These are phyloP conservation scores for Colletotrichum spinosum DNA, from an alignment of 2,329 filamentous ascomycete genomes.

Conservation along the genomic window DNA sequence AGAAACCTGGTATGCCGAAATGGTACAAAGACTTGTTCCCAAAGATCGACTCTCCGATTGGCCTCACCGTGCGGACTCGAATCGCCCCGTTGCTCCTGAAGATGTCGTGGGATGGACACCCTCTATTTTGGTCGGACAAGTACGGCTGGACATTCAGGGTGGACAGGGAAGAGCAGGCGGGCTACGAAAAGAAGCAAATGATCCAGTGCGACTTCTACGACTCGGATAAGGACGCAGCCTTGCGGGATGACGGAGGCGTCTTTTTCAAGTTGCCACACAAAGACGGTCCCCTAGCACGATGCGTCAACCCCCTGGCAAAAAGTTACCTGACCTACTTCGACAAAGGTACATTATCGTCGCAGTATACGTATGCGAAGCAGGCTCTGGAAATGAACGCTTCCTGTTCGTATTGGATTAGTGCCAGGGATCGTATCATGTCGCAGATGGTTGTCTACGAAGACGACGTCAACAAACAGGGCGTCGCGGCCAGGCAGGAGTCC, in stretches of 20 bases:
- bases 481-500: too few species aligned
- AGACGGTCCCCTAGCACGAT: slow-evolving; percentile 87
- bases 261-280: slow-evolving; percentile 98
- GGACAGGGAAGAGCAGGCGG: slow-evolving; percentile 67
- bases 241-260: slow-evolving; percentile 73
- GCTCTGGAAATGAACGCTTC: slow-evolving; percentile 98
- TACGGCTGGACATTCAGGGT: slow-evolving; percentile 95
- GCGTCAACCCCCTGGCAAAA: slow-evolving; percentile 90
- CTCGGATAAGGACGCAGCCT: slow-evolving; percentile 70
- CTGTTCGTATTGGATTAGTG: slow-evolving; percentile 99
- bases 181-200: slow-evolving; percentile 79
- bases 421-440: slow-evolving; percentile 90
- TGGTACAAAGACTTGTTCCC: slow-evolving; percentile 96
- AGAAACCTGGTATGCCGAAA: slow-evolving; percentile 91
- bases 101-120: slow-evolving; percentile 89
- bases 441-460: slow-evolving; percentile 93
- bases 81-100: slow-evolving; percentile 87
- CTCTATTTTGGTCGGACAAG: slow-evolving; percentile 91
- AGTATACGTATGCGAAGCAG: slow-evolving; percentile 91
- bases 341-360: slow-evolving; percentile 85
- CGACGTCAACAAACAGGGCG: slow-evolving; percentile 54
- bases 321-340: slow-evolving; percentile 93
- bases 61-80: slow-evolving; percentile 85
- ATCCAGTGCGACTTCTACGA: slow-evolving; percentile 80
- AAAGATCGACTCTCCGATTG: slow-evolving; percentile 76